A percentile compares a stretch with the other conserved stretches of the same genome.
Evolutionary conservation across 78 protist genomes (phyloP).

Genomic region (Dictyostelium capitatum): DNA sequence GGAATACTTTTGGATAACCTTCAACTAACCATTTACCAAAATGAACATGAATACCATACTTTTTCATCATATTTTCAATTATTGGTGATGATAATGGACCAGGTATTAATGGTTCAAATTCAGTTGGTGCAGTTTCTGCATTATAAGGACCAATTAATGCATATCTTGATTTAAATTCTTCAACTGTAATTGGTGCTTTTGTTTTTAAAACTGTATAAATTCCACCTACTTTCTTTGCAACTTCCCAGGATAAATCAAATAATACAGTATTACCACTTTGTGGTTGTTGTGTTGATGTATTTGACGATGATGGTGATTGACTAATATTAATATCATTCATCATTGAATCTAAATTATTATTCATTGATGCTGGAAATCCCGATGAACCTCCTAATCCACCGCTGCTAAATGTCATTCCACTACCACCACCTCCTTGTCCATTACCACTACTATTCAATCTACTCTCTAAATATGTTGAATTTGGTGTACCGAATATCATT

Average conservation of each 20-base stretch:
- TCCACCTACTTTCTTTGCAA: conserved; percentile 90
- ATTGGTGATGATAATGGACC: conserved; percentile 34
- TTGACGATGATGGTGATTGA: neutral
- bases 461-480: conserved; percentile 57
- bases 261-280: conserved; percentile 15
- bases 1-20: conserved; percentile 72
- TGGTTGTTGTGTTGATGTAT: neutral
- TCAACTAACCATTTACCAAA: conserved; percentile 94
- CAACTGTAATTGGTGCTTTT: conserved; percentile 87
- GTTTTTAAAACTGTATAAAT: conserved; percentile 93
- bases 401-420: neutral
- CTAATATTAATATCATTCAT: neutral
- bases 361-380: neutral
- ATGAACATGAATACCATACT: conserved; percentile 85
- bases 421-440: too few species aligned
- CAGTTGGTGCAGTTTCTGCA: conserved; percentile 84
- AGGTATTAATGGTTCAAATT: conserved; percentile 86
- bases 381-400: neutral
- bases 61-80: conserved; percentile 73
- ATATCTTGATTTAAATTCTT: conserved; percentile 70
- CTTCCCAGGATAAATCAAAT: conserved; percentile 77
- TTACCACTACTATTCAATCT: neutral
- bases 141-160: conserved; percentile 90
- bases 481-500: conserved; percentile 77
- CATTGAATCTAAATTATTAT: neutral